These are phyloP conservation scores for Trichoderma polysporum DNA, from an alignment of 2,329 filamentous ascomycete genomes.

Conservation along the genomic window DNA sequence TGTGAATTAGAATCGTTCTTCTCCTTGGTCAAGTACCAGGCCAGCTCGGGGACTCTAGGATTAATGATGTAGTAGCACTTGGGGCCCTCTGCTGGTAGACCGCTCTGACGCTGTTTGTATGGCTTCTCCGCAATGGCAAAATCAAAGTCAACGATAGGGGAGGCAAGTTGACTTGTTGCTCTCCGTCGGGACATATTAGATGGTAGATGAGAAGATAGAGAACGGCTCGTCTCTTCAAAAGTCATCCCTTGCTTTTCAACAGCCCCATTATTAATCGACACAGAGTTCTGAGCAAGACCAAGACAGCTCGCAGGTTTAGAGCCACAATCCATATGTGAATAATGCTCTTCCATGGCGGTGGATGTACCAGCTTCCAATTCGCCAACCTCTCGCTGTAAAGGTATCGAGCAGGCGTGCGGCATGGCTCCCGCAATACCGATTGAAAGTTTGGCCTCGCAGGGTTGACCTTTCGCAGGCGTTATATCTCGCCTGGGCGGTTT, in stretches of 20 bases:
- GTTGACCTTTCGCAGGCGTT: background rate
- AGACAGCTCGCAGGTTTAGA: background rate
- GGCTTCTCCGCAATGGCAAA: slow-evolving; percentile 13
- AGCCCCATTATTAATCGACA: background rate
- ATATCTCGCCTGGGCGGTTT: background rate
- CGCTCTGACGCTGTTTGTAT: background rate
- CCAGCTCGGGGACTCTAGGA: slow-evolving; percentile 4
- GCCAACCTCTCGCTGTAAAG: background rate
- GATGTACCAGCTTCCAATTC: background rate
- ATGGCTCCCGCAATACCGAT: background rate
- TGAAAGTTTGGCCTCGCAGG: background rate
- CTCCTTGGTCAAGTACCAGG: slow-evolving; percentile 20
- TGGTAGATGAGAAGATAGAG: background rate
- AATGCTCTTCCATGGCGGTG: background rate
- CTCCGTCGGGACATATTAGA: background rate
- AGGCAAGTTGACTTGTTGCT: slow-evolving; percentile 7
- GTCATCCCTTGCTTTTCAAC: background rate
- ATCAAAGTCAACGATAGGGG: slow-evolving; percentile 8
- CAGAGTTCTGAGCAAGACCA: background rate
- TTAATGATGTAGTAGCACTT: slow-evolving; percentile 23
- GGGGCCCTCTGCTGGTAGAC: background rate
- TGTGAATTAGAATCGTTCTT: background rate
- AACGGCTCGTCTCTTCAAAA: background rate
- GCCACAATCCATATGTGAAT: background rate
- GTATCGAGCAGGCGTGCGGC: background rate